A percentile compares a stretch with the other conserved stretches of the same genome.
Evolutionary conservation across 768 basidiomycete species (phyloP).

Genomic region (Termitomyces sp.): DNA sequence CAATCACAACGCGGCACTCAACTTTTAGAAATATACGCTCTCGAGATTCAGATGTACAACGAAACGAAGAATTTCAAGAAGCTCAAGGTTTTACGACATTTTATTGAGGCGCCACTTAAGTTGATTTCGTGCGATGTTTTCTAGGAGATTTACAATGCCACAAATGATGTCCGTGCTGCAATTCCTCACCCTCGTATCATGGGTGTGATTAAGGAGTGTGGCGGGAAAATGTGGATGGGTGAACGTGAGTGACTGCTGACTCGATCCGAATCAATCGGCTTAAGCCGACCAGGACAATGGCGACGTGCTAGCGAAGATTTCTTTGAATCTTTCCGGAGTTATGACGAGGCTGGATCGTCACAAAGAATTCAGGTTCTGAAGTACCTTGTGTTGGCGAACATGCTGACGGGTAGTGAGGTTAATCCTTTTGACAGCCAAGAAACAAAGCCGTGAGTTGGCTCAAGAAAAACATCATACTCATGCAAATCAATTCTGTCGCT

Average conservation of each 20-base stretch:
- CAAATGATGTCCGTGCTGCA: constrained; percentile 87
- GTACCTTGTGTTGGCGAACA: constrained; percentile 95
- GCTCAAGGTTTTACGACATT: constrained; percentile 57
- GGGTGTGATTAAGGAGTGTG: constrained; percentile 99
- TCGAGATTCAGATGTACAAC: constrained; percentile 99
- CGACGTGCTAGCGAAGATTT: constrained; percentile 96
- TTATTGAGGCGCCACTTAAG: not conserved
- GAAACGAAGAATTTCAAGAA: constrained; percentile 95
- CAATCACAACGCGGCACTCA: constrained; percentile 94
- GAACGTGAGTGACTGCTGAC: constrained; percentile 57
- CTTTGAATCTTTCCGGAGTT: constrained; percentile 98
- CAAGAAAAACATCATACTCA: not conserved
- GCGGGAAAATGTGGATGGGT: constrained; percentile 99
- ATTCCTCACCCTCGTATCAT: constrained; percentile 98
- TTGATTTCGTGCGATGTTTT: not conserved
- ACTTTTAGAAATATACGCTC: constrained; percentile 92
- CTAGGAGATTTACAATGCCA: constrained; percentile 96
- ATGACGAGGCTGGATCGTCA: constrained; percentile 95
- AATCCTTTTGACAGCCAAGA: constrained; percentile 99
- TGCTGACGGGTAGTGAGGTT: constrained; percentile 97
- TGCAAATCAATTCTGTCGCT: not conserved
- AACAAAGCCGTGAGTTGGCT: constrained; percentile 82
- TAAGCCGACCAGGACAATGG: constrained; percentile 71
- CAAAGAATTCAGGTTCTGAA: constrained; percentile 98
- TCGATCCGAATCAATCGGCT: not conserved